phyloP scores from a whole-genome alignment of 768 basidiomycete species.

The Holtermannia corniformis region DNA sequence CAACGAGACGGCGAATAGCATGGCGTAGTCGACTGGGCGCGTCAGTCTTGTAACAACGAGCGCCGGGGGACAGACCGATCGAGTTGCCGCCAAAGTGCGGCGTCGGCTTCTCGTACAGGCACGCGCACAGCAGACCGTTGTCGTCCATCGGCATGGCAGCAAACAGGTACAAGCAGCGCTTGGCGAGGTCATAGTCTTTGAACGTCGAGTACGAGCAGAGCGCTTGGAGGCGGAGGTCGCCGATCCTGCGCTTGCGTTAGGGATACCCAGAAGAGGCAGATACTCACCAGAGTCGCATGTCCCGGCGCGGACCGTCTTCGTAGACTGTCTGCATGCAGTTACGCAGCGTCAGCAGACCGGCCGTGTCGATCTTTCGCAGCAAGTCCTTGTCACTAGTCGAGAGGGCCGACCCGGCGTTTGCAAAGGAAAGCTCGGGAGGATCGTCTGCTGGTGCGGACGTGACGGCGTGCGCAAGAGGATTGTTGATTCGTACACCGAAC shows the following conservation, averaged over 20 bases:
- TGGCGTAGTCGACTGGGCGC: constrained; percentile 18
- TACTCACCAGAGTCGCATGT: constrained; percentile 25
- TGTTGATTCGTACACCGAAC: constrained; percentile 14
- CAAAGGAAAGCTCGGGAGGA: constrained; percentile 8
- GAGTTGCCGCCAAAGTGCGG: constrained; percentile 9
- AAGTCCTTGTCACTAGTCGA: constrained; percentile 6
- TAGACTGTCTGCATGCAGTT: constrained; percentile 29
- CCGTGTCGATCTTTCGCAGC: constrained; percentile 18
- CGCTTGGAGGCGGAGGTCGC: constrained; percentile 27
- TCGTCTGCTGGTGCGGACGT: constrained; percentile 13
- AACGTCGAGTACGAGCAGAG: constrained; percentile 22
- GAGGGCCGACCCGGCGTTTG: not conserved
- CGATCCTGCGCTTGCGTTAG: constrained; percentile 14
- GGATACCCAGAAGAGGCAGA: not conserved
- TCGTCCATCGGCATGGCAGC: constrained; percentile 20
- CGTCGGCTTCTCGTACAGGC: constrained; percentile 15
- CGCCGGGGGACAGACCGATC: constrained; percentile 4
- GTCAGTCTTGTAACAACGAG: too few species aligned
- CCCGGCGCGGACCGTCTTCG: constrained; percentile 29
- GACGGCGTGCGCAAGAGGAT: constrained; percentile 12
- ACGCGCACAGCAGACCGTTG: constrained; percentile 17
- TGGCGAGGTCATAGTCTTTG: constrained; percentile 19
- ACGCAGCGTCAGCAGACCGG: constrained; percentile 13
- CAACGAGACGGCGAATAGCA: constrained; percentile 15
- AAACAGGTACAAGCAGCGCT: constrained; percentile 25